Conservation (phyloP, 2,329 filamentous ascomycete genomes). For the Rutstroemia sydowiana region DNA sequence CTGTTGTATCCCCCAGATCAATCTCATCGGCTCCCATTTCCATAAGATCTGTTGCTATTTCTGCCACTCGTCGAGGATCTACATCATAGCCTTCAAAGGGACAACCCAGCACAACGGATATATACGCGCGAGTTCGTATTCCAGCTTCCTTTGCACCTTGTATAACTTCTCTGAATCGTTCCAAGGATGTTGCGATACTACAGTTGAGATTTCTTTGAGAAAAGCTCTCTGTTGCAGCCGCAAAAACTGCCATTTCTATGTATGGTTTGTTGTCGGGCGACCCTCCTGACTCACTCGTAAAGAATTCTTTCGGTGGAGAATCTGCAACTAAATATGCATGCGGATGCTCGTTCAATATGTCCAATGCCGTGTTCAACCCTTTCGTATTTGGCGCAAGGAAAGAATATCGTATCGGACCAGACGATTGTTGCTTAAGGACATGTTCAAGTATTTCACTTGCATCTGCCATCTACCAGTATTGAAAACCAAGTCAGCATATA, state of each 20-base stretch:
- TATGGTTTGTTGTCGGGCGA: slow-evolving; percentile 32
- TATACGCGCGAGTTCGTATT: slow-evolving; percentile 67
- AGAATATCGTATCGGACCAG: slow-evolving; percentile 59
- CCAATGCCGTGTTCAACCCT: slow-evolving; percentile 57
- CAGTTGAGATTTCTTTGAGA: slow-evolving; percentile 78
- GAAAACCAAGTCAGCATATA: neutral
- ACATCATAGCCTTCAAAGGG: slow-evolving; percentile 65
- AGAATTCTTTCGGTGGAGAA: slow-evolving; percentile 22
- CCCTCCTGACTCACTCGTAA: neutral
- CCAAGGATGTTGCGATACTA: slow-evolving; percentile 65
- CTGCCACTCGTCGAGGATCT: slow-evolving; percentile 54
- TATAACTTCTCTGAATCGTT: slow-evolving; percentile 64
- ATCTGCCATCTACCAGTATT: slow-evolving; percentile 59
- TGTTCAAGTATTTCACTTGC: slow-evolving; percentile 68
- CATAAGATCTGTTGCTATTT: slow-evolving; percentile 62
- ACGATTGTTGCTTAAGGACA: slow-evolving; percentile 51
- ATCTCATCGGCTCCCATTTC: slow-evolving; percentile 90
- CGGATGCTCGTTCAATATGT: slow-evolving; percentile 47
- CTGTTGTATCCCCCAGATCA: slow-evolving; percentile 81
- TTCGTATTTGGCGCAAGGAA: slow-evolving; percentile 74
- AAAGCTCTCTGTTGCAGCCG: slow-evolving; percentile 74
- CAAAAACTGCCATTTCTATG: slow-evolving; percentile 73
- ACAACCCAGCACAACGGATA: slow-evolving; percentile 75
- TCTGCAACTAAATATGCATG: slow-evolving; percentile 44
- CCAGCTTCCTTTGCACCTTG: slow-evolving; percentile 55